phyloP scores from a whole-genome alignment of 768 basidiomycete species.

The Lactifluus rugatus region DNA sequence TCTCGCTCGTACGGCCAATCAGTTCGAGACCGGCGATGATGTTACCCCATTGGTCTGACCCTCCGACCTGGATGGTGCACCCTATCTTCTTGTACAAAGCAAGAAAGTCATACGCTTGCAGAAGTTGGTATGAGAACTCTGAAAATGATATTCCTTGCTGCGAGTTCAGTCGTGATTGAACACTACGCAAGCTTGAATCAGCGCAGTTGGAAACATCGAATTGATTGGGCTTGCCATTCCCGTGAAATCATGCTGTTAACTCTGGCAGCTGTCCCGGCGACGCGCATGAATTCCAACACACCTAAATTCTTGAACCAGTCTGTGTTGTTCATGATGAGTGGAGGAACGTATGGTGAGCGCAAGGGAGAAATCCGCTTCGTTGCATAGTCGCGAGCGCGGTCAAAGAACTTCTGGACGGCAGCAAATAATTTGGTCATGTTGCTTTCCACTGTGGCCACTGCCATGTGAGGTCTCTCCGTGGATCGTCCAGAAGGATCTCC shows the following conservation, averaged over 20 bases:
- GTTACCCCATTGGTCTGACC: conserved; percentile 98
- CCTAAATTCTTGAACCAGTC: conserved; percentile 69
- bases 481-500: conserved; percentile 92
- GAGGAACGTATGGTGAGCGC: conserved; percentile 15
- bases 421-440: conserved; percentile 58
- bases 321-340: conserved; percentile 53
- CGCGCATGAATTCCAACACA: conserved; percentile 76
- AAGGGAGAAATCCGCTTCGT: conserved; percentile 13
- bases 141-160: conserved; percentile 94
- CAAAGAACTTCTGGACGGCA: conserved; percentile 67
- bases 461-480: conserved; percentile 66
- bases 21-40: conserved; percentile 90
- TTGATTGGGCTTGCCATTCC: conserved; percentile 56
- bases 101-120: conserved; percentile 95
- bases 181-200: conserved; percentile 36
- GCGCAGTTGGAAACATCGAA: not conserved
- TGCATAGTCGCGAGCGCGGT: conserved; percentile 54
- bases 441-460: conserved; percentile 43
- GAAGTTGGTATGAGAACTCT: conserved; percentile 94
- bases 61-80: conserved; percentile 87
- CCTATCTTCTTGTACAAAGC: conserved; percentile 51
- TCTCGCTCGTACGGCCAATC: conserved; percentile 47
- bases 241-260: conserved; percentile 85
- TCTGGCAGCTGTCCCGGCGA: conserved; percentile 67
- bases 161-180: conserved; percentile 67